These are phyloP conservation scores for Monosporascus cannonballus DNA, from an alignment of 2,329 filamentous ascomycete genomes.

Conservation along the genomic window DNA sequence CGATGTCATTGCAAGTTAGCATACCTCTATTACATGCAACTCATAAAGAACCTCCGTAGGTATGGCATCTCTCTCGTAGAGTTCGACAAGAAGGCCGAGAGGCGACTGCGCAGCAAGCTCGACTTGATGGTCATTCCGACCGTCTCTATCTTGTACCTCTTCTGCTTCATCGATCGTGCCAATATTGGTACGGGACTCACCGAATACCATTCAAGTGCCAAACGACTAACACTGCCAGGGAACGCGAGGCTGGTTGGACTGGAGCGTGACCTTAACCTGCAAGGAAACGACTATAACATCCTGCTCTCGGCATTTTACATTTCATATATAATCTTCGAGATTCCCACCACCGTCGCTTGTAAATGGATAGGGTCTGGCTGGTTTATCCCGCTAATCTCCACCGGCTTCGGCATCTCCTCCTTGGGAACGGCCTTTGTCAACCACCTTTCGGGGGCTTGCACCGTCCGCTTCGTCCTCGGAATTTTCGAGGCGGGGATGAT, in stretches of 20 bases:
- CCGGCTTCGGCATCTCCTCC: constrained; percentile 59
- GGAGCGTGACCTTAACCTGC: constrained; percentile 53
- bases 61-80: constrained; percentile 43
- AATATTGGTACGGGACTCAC: constrained; percentile 51
- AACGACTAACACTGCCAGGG: constrained; percentile 33
- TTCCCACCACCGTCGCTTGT: constrained; percentile 62
- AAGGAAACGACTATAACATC: constrained; percentile 61
- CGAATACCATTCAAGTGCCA: constrained; percentile 1
- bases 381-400: constrained; percentile 58
- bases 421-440: constrained; percentile 61
- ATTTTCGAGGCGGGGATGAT: constrained; percentile 70
- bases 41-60: constrained; percentile 19
- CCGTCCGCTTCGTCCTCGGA: constrained; percentile 54
- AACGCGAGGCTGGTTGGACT: constrained; percentile 63
- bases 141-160: constrained; percentile 57
- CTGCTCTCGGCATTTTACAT: constrained; percentile 66
- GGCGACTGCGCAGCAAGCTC: constrained; percentile 52
- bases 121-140: constrained; percentile 58
- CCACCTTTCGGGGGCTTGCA: constrained; percentile 43
- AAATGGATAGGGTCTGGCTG: constrained; percentile 68
- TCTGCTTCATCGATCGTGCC: constrained; percentile 65
- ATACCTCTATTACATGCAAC: no score
- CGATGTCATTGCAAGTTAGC: no score
- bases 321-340: constrained; percentile 67
- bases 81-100: constrained; percentile 52